phyloP scores from a whole-genome alignment of 768 basidiomycete species.

The Termitomyces sp. region DNA sequence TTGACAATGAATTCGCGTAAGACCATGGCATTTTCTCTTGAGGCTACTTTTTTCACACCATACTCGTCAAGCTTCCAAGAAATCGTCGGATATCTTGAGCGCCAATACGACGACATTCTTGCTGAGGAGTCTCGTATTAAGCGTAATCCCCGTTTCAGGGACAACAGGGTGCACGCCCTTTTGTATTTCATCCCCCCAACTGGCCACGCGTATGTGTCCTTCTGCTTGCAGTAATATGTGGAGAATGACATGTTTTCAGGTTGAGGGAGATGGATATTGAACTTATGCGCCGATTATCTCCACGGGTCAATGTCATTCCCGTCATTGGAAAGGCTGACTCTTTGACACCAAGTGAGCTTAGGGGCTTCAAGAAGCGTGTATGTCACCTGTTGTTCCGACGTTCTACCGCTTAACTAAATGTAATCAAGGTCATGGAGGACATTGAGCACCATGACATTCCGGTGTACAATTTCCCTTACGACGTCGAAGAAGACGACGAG shows the following conservation, averaged over 20 bases:
- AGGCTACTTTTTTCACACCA: not conserved
- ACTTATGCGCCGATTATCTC: constrained; percentile 95
- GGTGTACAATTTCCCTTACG: constrained; percentile 99
- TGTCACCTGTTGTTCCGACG: constrained; percentile 15
- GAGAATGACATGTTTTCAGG: constrained; percentile 29
- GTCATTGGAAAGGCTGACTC: constrained; percentile 97
- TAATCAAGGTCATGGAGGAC: constrained; percentile 91
- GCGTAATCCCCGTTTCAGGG: constrained; percentile 98
- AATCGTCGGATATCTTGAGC: constrained; percentile 93
- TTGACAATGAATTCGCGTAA: constrained; percentile 97
- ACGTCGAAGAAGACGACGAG: constrained; percentile 98
- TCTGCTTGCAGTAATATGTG: not conserved
- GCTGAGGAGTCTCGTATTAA: constrained; percentile 99
- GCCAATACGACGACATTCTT: constrained; percentile 98
- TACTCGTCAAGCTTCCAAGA: constrained; percentile 75
- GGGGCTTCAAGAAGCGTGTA: constrained; percentile 93
- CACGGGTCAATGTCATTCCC: constrained; percentile 98
- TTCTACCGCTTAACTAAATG: constrained; percentile 1
- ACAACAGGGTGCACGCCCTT: constrained; percentile 94
- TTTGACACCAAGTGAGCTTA: constrained; percentile 87
- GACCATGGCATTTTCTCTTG: constrained; percentile 24
- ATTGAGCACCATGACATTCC: constrained; percentile 98
- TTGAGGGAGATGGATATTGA: constrained; percentile 99
- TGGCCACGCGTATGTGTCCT: constrained; percentile 79
- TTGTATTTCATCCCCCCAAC: constrained; percentile 99